Conservation (phyloP, 2,329 filamentous ascomycete species). For the Curvularia verruculosa region DNA sequence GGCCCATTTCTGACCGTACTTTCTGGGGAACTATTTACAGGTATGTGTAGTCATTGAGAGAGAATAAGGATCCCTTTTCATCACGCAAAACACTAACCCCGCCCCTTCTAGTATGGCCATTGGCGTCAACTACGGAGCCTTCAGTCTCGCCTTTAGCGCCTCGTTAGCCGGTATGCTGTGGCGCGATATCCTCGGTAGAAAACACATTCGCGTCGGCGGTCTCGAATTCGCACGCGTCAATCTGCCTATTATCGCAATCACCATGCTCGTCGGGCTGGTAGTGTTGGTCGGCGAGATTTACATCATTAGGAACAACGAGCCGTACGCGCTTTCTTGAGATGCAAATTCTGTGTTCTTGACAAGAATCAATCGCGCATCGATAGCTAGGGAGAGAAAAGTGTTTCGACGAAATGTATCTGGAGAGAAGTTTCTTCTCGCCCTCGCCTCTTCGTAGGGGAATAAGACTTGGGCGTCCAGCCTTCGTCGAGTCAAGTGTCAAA, state of each 20-base stretch:
- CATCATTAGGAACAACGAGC: conserved; percentile 53
- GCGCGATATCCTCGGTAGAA: conserved; percentile 71
- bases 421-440: neutral
- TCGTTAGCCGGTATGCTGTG: conserved; percentile 74
- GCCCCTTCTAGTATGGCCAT: conserved; percentile 64
- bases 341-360: neutral
- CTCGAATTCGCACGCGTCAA: conserved; percentile 73
- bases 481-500: too few relatives aligned
- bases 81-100: neutral
- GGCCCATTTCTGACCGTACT: conserved; percentile 65
- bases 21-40: conserved; percentile 78
- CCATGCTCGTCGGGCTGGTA: conserved; percentile 68
- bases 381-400: neutral
- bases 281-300: conserved; percentile 70
- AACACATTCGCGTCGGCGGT: conserved; percentile 68
- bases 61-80: neutral
- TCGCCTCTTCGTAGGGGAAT: neutral
- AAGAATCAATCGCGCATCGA: neutral
- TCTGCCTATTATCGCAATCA: conserved; percentile 71
- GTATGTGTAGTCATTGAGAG: neutral
- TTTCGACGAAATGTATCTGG: neutral
- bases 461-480: neutral
- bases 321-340: conserved; percentile 8
- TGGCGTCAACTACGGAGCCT: conserved; percentile 76
- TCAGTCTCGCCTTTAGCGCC: conserved; percentile 73